Conservation (phyloP, 805 yeast species). For the Lipomyces sp. region DNA sequence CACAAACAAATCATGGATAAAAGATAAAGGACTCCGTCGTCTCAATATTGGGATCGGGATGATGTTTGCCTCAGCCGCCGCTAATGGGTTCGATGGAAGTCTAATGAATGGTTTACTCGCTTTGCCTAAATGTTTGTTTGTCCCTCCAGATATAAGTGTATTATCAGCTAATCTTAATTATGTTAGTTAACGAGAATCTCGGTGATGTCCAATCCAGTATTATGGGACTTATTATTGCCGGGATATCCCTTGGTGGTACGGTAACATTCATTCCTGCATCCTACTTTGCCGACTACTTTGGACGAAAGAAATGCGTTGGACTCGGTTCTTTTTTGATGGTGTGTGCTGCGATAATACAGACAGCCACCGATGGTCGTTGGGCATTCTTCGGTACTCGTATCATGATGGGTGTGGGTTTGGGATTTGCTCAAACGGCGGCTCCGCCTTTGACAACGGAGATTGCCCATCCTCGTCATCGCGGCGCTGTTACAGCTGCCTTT, state of each 20-base stretch:
- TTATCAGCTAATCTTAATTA: not conserved
- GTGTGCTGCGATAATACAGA: constrained; percentile 48
- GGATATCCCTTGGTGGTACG: constrained; percentile 12
- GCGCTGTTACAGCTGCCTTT: constrained; percentile 52
- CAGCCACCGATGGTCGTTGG: constrained; percentile 48
- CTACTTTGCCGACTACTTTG: constrained; percentile 18
- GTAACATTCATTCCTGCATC: constrained; percentile 13
- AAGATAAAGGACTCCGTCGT: constrained; percentile 11
- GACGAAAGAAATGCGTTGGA: constrained; percentile 11
- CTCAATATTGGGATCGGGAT: constrained; percentile 6
- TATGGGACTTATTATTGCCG: constrained; percentile 18
- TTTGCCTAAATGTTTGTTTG: not conserved
- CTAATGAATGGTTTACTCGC: constrained; percentile 15
- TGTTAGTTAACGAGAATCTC: not conserved
- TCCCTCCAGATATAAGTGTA: not conserved
- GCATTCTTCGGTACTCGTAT: constrained; percentile 49
- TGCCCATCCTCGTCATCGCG: constrained; percentile 55
- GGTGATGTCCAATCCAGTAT: constrained; percentile 2
- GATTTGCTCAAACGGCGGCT: constrained; percentile 39
- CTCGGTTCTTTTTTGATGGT: constrained; percentile 35
- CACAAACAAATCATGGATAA: not conserved
- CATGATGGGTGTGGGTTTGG: constrained; percentile 48
- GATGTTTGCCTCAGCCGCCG: constrained; percentile 10
- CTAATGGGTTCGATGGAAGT: constrained; percentile 10
- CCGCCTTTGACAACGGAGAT: constrained; percentile 48